phyloP scores from a whole-genome alignment of 2,329 filamentous ascomycete species.

The Stemphylium beticola region DNA sequence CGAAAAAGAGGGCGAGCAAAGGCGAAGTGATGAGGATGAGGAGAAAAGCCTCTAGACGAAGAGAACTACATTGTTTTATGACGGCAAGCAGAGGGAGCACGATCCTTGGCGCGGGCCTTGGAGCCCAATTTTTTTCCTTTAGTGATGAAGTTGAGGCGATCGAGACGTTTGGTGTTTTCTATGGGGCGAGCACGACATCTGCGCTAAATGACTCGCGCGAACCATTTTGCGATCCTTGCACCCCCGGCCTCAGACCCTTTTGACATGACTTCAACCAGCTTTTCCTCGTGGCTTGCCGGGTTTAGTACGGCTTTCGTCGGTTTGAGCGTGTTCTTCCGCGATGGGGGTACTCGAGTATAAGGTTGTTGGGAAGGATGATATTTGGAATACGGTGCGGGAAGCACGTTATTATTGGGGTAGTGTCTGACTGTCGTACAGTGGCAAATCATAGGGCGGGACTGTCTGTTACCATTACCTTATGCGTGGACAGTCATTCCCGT shows the following conservation, averaged over 20 bases:
- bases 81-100: not conserved
- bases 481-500: too few relatives aligned
- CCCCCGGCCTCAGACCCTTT: not conserved
- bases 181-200: not conserved
- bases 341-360: too few relatives aligned
- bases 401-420: not conserved
- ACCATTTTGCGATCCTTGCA: not conserved
- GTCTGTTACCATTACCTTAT: too few relatives aligned
- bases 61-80: not conserved
- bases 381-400: not conserved
- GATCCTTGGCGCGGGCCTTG: not conserved
- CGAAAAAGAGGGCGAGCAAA: not conserved
- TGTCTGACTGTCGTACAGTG: too few relatives aligned
- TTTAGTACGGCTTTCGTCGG: not conserved
- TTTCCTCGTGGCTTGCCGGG: not conserved
- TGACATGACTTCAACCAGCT: not conserved
- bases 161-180: not conserved
- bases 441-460: too few relatives aligned
- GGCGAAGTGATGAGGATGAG: too few relatives aligned
- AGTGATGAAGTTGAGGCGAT: not conserved
- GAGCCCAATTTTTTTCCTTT: not conserved
- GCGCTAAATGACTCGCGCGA: not conserved
- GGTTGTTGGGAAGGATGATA: not conserved
- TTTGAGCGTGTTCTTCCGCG: not conserved
- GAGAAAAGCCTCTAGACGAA: too few relatives aligned